These are phyloP conservation scores for Mycena rebaudengoi DNA, from an alignment of 768 basidiomycete genomes.

Conservation along the genomic window DNA sequence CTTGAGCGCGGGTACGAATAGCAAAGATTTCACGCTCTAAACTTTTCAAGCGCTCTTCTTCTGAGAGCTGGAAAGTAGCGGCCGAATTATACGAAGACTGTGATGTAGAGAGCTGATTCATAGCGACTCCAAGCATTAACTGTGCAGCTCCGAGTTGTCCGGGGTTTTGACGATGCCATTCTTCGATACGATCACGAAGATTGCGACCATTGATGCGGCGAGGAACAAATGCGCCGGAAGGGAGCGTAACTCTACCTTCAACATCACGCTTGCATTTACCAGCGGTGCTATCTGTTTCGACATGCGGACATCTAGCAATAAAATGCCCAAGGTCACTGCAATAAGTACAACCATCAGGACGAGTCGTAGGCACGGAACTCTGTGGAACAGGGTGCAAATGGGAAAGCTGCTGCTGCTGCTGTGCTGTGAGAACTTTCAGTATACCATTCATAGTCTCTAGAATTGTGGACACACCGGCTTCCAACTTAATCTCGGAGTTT, in stretches of 20 bases:
- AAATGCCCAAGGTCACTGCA: constrained; percentile 30
- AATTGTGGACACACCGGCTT: no score
- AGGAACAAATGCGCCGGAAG: background rate
- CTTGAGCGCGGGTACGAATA: background rate
- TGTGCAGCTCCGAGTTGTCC: background rate
- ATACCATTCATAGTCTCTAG: no score
- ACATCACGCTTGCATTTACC: constrained; percentile 31
- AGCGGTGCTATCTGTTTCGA: constrained; percentile 22
- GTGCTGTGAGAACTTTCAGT: no score
- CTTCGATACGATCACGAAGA: background rate
- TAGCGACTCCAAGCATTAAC: background rate
- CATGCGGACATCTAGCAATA: constrained; percentile 28
- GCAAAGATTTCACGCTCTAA: background rate
- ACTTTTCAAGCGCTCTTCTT: background rate
- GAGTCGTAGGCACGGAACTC: background rate
- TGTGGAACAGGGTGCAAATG: background rate
- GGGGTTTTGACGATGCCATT: constrained; percentile 11
- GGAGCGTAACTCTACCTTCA: constrained; percentile 24
- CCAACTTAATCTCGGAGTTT: no score
- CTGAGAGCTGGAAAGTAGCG: background rate
- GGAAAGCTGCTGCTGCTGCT: no score
- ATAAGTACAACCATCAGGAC: constrained; percentile 6
- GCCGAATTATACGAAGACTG: background rate
- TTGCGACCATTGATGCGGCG: background rate
- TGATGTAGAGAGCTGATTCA: background rate